Percentiles rank a stretch among this genome's conserved stretches.
These are phyloP conservation scores for Phytophthora pseudosyringae DNA, from an alignment of 352 stramenopile species.

Conservation along the genomic window DNA sequence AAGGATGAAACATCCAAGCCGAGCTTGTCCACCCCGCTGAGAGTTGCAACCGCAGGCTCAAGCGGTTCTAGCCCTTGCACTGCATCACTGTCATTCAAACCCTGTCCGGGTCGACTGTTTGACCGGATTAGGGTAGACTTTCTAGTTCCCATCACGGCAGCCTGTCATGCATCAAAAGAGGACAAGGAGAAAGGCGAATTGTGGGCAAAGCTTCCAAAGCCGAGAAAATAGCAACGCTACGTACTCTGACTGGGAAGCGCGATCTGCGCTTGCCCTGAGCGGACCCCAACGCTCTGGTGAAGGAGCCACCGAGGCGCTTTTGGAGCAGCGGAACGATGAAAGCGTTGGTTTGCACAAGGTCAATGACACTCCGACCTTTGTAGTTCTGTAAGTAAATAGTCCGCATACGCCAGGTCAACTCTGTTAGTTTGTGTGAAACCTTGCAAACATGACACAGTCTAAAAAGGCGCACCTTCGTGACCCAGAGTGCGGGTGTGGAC, in stretches of 20 bases:
- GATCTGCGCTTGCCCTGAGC: slow-evolving; percentile 39
- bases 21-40: slow-evolving; percentile 56
- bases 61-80: slow-evolving; percentile 6
- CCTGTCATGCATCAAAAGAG: slow-evolving; percentile 13
- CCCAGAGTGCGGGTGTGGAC: slow-evolving; percentile 47
- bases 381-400: slow-evolving; percentile 48
- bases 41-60: slow-evolving; percentile 26
- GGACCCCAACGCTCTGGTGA: slow-evolving; percentile 31
- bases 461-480: slow-evolving; percentile 48
- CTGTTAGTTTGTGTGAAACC: not conserved
- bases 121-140: slow-evolving; percentile 20
- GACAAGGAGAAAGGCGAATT: not conserved
- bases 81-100: slow-evolving; percentile 13
- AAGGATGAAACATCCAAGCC: slow-evolving; percentile 68
- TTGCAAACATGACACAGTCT: not conserved
- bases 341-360: slow-evolving; percentile 44
- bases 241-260: slow-evolving; percentile 39
- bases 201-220: not conserved
- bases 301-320: slow-evolving; percentile 44
- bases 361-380: slow-evolving; percentile 55
- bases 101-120: slow-evolving; percentile 16
- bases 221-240: not conserved
- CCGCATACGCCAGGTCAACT: not conserved
- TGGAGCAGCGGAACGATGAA: slow-evolving; percentile 58
- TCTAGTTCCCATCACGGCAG: slow-evolving; percentile 18